Base-by-base conservation (phyloP, 306 rosid genomes). In the Prunus campanulata region DNA sequence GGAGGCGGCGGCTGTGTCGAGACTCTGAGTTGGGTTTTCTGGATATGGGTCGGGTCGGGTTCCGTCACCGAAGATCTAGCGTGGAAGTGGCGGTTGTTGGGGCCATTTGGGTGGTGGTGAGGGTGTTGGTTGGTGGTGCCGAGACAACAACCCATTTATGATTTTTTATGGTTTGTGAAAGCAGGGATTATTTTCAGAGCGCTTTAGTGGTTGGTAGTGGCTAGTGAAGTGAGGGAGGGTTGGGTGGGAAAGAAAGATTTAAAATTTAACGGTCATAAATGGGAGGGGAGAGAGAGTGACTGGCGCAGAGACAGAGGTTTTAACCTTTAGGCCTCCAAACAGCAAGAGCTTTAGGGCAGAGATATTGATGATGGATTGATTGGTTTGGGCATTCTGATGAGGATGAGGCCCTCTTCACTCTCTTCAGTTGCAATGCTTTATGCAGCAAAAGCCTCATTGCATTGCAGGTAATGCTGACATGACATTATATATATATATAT, bases 71-170 rank as follows among this genome's bases (percentile, higher is more conserved):
- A 72, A 61, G 82, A 56, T 65, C 20, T 83, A 47, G 24, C 71
- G 3, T 71, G 70, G 61, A 60, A 51, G 64, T 78, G 77, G 74
- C 24, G 77, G 84, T 27, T 70, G 76, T 73, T 39, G 13, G 71
- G 81, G 52, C 15, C 56, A 66, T 77, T 52, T 83, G 54, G 79
- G 64, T 74, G 68, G 59, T 22, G 55, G 54, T 25, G 11, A 10
- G 76, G 22, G 12, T 42, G 13, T 3, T 67, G 76, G 52, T 80
- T 78, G 87, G 83, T 48, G 78, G 70, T 84, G 95, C 90, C 90
- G 6, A 84, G 71, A 84, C 93, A 94, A 81, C 97, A 94, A 81
- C 98, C 98, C 98, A 94, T 74, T 74, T 22, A 13, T 25, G 79
- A 16, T 15, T 29, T 25, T 74, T 60, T 24, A 52, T 12, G 78